Base-by-base conservation (phyloP, 148 eudicot species). In the Rhododendron ferrugineum region DNA sequence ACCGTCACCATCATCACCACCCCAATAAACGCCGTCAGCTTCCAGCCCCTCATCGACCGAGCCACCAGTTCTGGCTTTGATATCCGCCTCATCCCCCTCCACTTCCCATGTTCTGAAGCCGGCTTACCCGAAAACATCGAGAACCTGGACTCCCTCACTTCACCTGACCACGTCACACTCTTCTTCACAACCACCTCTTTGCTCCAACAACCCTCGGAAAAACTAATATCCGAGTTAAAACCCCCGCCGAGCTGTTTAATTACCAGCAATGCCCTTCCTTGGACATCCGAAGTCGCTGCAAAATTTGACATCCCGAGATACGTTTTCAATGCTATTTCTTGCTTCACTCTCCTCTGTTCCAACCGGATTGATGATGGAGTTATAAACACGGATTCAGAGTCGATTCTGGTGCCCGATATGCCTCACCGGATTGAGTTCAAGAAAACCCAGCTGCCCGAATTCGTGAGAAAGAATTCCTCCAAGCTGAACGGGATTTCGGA, bases 191-290 rank as follows among this genome's bases (percentile, higher is more conserved):
- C 84, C 4, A 82, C 87, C 1, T 49, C 83, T 8, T 60, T 7
- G 75, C 80, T 90, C 7, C 79, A 90, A 32, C 23, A 52, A 32
- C 90, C 90, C 2, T 73, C 87, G 42, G 90, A 90, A n/a, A 18
- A 85, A 26, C 14, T 68, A 0, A 5, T 34, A 34, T 6, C 36
- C 87, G 28, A 78, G 3, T 23, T 32, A 73, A 73, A 75, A 0
- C 90, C 89, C 1, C 88, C 75, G 8, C 93, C 94, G 32, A 90
- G 89, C 60, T 93, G 97, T 91, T 78, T 94, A 16, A 85, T 94
- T 32, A 90, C 97, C 5, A 94, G 93, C 78, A 82, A 87, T 73
- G 88, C 88, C n/a, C 87, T 93, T 10, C 76, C 87, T 16, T 94
- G 97, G 97, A 93, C 95, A 0, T 81, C 87, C 5, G 76, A 85